These are phyloP conservation scores for Rhizopogon vulgaris DNA, from an alignment of 768 basidiomycete genomes.

Conservation along the genomic window DNA sequence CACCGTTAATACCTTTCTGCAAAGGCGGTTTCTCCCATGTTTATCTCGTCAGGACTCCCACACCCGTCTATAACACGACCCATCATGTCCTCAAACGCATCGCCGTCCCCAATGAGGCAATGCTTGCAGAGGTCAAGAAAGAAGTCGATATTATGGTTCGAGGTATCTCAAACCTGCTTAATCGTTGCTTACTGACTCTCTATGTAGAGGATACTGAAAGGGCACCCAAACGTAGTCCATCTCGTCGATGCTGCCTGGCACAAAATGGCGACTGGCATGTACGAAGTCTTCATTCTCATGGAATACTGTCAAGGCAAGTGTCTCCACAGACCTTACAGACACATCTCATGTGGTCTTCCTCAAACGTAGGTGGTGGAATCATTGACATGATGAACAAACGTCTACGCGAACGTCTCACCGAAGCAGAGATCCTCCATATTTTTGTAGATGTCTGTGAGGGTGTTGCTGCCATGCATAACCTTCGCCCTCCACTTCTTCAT, in stretches of 20 bases:
- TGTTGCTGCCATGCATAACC: constrained; percentile 93
- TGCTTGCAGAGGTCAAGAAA: constrained; percentile 91
- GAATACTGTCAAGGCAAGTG: constrained; percentile 83
- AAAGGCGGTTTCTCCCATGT: constrained; percentile 97
- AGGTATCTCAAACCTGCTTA: constrained; percentile 6
- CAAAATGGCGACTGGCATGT: constrained; percentile 72
- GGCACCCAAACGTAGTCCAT: constrained; percentile 93
- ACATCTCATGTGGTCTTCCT: constrained; percentile 2
- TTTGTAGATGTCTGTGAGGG: constrained; percentile 98
- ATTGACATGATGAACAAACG: constrained; percentile 99
- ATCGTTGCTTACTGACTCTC: constrained; percentile 22
- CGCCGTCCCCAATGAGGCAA: constrained; percentile 82
- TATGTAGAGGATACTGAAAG: constrained; percentile 76
- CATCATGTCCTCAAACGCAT: constrained; percentile 97
- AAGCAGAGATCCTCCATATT: constrained; percentile 94
- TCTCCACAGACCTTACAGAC: neutral
- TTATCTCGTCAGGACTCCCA: constrained; percentile 84
- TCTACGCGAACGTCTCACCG: constrained; percentile 88
- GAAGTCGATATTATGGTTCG: constrained; percentile 98
- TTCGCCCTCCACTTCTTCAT: constrained; percentile 85
- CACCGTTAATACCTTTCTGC: constrained; percentile 8
- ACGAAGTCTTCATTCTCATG: constrained; percentile 98
- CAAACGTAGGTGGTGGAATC: constrained; percentile 78
- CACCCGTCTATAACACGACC: constrained; percentile 85
- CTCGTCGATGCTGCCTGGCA: constrained; percentile 95